These are phyloP conservation scores for Funneliformis geosporum DNA, from an alignment of 192 early-diverging fungal genomes.

Conservation along the genomic window DNA sequence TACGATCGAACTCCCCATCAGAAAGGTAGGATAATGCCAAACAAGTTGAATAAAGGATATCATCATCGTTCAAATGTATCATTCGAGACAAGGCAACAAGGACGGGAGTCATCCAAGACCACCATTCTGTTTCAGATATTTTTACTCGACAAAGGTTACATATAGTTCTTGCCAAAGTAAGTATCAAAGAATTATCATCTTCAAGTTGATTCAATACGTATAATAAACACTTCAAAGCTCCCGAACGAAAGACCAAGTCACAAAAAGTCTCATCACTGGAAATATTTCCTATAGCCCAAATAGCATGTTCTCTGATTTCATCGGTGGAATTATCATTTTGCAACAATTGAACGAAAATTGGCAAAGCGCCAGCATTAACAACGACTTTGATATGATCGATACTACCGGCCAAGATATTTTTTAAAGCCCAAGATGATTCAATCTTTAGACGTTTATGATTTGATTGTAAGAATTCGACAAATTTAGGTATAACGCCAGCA, in stretches of 20 bases:
- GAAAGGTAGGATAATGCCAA: constrained; percentile 83
- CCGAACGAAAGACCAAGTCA: constrained; percentile 45
- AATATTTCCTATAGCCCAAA: constrained; percentile 60
- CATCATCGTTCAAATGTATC: constrained; percentile 69
- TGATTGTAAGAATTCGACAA: constrained; percentile 53
- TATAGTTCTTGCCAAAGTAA: constrained; percentile 82
- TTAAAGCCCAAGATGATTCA: constrained; percentile 59
- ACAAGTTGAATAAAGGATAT: constrained; percentile 77
- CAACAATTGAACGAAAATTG: constrained; percentile 48
- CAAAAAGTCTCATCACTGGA: constrained; percentile 50
- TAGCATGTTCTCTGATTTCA: constrained; percentile 49
- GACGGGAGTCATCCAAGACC: constrained; percentile 41
- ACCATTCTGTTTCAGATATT: constrained; percentile 73
- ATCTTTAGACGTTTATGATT: constrained; percentile 44
- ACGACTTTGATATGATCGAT: constrained; percentile 49
- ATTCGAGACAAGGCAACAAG: constrained; percentile 58
- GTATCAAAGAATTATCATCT: constrained; percentile 60
- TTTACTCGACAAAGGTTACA: constrained; percentile 80
- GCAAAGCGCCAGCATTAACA: constrained; percentile 50
- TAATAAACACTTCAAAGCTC: constrained; percentile 39
- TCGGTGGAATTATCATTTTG: constrained; percentile 30
- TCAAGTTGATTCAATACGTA: constrained; percentile 37
- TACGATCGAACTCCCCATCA: constrained; percentile 71
- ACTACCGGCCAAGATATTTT: constrained; percentile 52
- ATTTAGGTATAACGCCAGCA: constrained; percentile 49